These are phyloP conservation scores for Phoma herbarum DNA, from an alignment of 2,329 filamentous ascomycete genomes.

Conservation along the genomic window DNA sequence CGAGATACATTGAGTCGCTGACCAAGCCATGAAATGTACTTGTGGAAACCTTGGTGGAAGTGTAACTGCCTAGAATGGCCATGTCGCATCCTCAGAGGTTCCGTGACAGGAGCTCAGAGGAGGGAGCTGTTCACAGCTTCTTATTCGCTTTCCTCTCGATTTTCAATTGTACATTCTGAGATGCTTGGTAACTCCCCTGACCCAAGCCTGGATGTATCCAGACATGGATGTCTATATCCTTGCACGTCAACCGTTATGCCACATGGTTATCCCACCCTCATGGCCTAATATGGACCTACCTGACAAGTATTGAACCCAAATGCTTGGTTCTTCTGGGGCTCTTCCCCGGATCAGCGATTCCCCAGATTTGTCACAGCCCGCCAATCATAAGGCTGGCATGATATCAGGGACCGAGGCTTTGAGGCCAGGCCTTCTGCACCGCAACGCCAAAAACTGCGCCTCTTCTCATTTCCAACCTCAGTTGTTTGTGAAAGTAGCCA, in stretches of 20 bases:
- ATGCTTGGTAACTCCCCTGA: not conserved
- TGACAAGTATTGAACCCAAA: conserved; percentile 3
- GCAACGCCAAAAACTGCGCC: conserved; percentile 12
- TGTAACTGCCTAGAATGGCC: not conserved
- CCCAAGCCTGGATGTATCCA: not conserved
- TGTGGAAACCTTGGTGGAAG: not conserved
- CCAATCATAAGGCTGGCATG: conserved; percentile 1
- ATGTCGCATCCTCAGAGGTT: not conserved
- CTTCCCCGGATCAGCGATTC: conserved; percentile 8
- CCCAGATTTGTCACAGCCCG: conserved; percentile 5
- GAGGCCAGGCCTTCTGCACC: conserved; percentile 5
- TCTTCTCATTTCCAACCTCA: conserved; percentile 1
- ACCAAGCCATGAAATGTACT: not conserved
- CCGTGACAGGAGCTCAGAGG: not conserved
- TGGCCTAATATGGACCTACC: not conserved
- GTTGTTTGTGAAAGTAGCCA: not conserved
- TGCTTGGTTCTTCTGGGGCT: conserved; percentile 6
- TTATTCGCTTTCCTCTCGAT: not conserved
- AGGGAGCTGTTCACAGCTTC: too few species aligned
- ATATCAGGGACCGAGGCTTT: conserved; percentile 13
- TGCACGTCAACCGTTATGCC: conserved; percentile 9
- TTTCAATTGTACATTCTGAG: not conserved
- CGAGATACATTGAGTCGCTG: not conserved
- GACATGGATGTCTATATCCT: not conserved
- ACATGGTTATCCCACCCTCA: conserved; percentile 10